Evolutionary conservation across 768 basidiomycete genomes (phyloP).

Genomic region (Xerocomus spinulosus): DNA sequence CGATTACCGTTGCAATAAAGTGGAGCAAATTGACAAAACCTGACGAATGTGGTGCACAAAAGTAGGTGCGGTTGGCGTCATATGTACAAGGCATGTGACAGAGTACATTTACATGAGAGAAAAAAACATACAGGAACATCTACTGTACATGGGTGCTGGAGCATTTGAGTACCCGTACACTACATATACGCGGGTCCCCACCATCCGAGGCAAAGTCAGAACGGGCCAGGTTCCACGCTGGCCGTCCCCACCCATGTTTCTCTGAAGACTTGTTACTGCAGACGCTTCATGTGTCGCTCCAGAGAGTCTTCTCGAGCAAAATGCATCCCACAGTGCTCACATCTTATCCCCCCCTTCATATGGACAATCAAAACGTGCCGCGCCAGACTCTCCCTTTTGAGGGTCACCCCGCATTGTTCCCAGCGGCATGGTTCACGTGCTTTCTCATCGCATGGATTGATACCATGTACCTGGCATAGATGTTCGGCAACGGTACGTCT

Average conservation of each 20-base stretch:
- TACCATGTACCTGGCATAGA: constrained; percentile 8
- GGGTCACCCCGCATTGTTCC: constrained; percentile 9
- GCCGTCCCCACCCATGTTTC: background rate
- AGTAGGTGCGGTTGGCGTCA: too few species aligned
- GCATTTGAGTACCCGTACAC: too few species aligned
- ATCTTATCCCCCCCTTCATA: constrained; percentile 12
- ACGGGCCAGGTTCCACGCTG: background rate
- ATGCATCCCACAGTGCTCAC: constrained; percentile 9
- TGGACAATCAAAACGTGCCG: constrained; percentile 28
- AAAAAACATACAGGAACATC: too few species aligned
- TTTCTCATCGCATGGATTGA: constrained; percentile 18
- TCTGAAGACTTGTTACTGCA: constrained; percentile 4
- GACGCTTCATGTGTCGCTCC: constrained; percentile 23
- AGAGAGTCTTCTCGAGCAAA: constrained; percentile 31
- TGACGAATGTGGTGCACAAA: too few species aligned
- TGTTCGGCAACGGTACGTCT: constrained; percentile 19
- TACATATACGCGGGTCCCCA: too few species aligned
- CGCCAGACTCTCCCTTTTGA: constrained; percentile 29
- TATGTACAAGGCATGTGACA: too few species aligned
- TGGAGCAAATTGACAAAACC: too few species aligned
- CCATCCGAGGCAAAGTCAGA: too few species aligned
- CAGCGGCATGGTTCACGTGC: constrained; percentile 14
- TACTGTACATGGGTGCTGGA: too few species aligned
- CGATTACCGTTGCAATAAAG: too few species aligned
- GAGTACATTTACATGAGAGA: too few species aligned